phyloP scores from a whole-genome alignment of 129 eudicot species.

The sunflower (Helianthus annuus) region DNA sequence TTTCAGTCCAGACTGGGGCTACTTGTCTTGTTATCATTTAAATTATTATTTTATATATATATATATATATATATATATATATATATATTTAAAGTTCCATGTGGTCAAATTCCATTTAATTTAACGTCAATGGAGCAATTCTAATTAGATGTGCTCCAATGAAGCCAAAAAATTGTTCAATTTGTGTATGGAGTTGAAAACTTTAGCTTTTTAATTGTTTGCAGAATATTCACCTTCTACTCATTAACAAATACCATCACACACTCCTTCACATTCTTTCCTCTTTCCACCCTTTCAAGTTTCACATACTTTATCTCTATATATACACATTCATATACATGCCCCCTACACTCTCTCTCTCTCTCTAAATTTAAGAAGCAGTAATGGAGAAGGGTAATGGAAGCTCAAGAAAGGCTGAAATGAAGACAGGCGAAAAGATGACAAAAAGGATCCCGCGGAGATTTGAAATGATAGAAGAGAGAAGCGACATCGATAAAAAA shows the following conservation, averaged over 20 bases:
- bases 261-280: conserved; percentile 27
- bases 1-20: not conserved
- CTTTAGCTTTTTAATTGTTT: conserved; percentile 11
- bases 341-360: not conserved
- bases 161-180: conserved; percentile 30
- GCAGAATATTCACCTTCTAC: conserved; percentile 17
- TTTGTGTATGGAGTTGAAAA: not conserved
- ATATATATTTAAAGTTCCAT: not conserved
- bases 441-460: conserved; percentile 10
- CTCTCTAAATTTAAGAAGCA: not conserved
- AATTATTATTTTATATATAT: not conserved
- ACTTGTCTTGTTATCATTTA: conserved; percentile 6
- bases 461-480: conserved; percentile 29
- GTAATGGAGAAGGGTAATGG: conserved; percentile 35
- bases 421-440: conserved; percentile 12
- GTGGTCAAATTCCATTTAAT: conserved; percentile 16
- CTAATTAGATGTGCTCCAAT: conserved; percentile 19
- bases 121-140: not conserved
- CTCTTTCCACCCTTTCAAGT: conserved; percentile 25
- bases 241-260: conserved; percentile 35
- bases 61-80: too few species aligned
- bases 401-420: not conserved
- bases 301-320: conserved; percentile 20
- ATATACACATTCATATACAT: not conserved
- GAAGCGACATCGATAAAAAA: conserved; percentile 38